Conservation (phyloP, 306 rosid genomes). For the Cercis canadensis region DNA sequence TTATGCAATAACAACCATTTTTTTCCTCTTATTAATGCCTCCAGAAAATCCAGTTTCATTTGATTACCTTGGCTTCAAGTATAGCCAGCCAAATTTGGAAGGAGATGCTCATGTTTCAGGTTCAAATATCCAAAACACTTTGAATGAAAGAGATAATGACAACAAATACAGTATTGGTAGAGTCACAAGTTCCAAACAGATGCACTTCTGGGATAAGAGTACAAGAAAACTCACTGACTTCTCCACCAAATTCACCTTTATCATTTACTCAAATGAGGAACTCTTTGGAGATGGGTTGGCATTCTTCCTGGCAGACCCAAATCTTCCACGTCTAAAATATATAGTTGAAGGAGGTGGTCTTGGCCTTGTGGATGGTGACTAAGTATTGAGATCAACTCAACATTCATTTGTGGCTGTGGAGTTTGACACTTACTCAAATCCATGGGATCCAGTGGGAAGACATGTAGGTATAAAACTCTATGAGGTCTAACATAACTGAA, state of each 20-base stretch:
- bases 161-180: constrained; percentile 27
- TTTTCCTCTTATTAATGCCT: constrained; percentile 6
- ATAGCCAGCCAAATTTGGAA: not conserved
- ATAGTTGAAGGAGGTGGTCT: constrained; percentile 12
- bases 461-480: constrained; percentile 57
- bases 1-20: constrained; percentile 7
- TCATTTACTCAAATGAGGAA: not conserved
- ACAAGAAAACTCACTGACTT: constrained; percentile 38
- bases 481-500: constrained; percentile 30
- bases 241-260: constrained; percentile 42
- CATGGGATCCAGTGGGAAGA: constrained; percentile 29
- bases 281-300: constrained; percentile 34
- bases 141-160: not conserved
- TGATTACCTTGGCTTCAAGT: not conserved
- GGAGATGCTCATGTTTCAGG: constrained; percentile 6
- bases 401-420: constrained; percentile 49
- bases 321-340: not conserved
- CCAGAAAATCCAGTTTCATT: not conserved
- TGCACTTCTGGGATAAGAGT: constrained; percentile 47
- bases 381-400: not conserved
- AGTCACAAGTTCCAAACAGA: constrained; percentile 14
- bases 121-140: constrained; percentile 22
- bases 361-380: constrained; percentile 33
- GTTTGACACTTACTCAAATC: constrained; percentile 46
- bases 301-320: constrained; percentile 45